A percentile compares a stretch with the other conserved stretches of the same genome.
Evolutionary conservation across 805 yeast species (phyloP).

Genomic region (Pichia exigua): DNA sequence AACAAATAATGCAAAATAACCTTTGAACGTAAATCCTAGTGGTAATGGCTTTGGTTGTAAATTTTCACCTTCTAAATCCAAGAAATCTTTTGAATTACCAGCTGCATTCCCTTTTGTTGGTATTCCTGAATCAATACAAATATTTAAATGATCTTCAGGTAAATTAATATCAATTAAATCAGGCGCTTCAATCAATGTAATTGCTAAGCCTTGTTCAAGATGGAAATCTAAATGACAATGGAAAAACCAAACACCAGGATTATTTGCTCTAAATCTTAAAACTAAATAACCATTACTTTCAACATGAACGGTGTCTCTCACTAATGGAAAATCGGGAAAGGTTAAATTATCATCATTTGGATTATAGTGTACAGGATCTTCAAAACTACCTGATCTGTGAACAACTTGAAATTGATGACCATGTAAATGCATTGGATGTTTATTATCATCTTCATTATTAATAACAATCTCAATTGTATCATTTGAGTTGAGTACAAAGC

Average conservation of each 20-base stretch:
- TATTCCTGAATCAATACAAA: slow-evolving; percentile 41
- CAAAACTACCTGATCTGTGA: slow-evolving; percentile 53
- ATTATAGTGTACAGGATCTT: slow-evolving; percentile 47
- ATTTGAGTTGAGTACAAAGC: slow-evolving; percentile 49
- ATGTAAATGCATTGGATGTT: slow-evolving; percentile 94
- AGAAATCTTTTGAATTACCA: slow-evolving; percentile 47
- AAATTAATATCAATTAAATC: slow-evolving; percentile 35
- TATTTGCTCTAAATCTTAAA: slow-evolving; percentile 67
- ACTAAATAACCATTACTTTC: slow-evolving; percentile 63
- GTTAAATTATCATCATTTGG: slow-evolving; percentile 29
- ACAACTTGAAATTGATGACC: slow-evolving; percentile 83
- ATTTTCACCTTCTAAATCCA: slow-evolving; percentile 52
- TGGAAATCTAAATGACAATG: slow-evolving; percentile 91
- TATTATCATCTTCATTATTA: slow-evolving; percentile 79
- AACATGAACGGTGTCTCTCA: slow-evolving; percentile 66
- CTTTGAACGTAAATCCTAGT: slow-evolving; percentile 60
- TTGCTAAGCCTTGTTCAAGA: slow-evolving; percentile 72
- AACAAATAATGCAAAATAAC: slow-evolving; percentile 53
- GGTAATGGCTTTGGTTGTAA: slow-evolving; percentile 59
- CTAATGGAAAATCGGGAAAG: slow-evolving; percentile 51
- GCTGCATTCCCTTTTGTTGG: slow-evolving; percentile 64
- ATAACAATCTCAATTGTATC: slow-evolving; percentile 70
- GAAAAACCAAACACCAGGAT: slow-evolving; percentile 93
- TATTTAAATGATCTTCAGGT: slow-evolving; percentile 40
- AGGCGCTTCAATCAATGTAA: slow-evolving; percentile 68